Evolutionary conservation across 768 basidiomycete species (phyloP), one percentile per base, ranked within the genome.

Genomic region (Lactarius sanguifluus): DNA sequence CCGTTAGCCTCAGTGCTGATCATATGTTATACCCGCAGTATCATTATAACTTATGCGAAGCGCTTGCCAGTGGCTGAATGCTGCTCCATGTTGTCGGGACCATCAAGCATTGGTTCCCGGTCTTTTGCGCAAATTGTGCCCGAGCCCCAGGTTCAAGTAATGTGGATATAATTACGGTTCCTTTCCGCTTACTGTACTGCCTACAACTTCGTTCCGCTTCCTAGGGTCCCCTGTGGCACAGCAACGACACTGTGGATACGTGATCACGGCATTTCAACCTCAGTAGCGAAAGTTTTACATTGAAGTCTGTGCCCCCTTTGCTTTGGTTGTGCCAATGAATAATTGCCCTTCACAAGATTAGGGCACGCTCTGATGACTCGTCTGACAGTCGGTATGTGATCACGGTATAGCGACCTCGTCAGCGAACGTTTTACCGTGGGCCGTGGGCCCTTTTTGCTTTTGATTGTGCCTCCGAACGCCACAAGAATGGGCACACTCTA

Each of bases 381-480:
- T 47, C 7, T 13, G 15, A 45, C 6, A 20, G 32, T 32, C 8
- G 32, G 32, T 32, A 32, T 32, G 18, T 52, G 28, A 36, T 34
- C 34, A 59, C 41, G 66, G 23, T 57, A 63, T 55, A n/a, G 36
- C 57, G 16, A 20, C 45, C 50, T 45, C 25, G 41, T 59, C 66
- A 57, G 62, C 66, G 62, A 59, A 67, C 45, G 40, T 63, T 63
- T 67, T 64, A 57, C 47, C 16, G 16, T 57, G 32, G 25, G 34
- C 28, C 43, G 20, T 28, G 30, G 25, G 10, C 10, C 38, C 7
- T 16, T 32, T 57, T 36, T 4, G 1, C 7, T 16, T 9, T 13
- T 50, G 5, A 38, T n/a, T 5, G 1, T 50, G 23, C 12, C 61
- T 62, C 1, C 30, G 61, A 38, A n/a, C 15, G 13, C 23, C 43